Evolutionary conservation across 108 stramenopile species (phyloP).

Genomic region (Pseudonitzschia delicatissima): DNA sequence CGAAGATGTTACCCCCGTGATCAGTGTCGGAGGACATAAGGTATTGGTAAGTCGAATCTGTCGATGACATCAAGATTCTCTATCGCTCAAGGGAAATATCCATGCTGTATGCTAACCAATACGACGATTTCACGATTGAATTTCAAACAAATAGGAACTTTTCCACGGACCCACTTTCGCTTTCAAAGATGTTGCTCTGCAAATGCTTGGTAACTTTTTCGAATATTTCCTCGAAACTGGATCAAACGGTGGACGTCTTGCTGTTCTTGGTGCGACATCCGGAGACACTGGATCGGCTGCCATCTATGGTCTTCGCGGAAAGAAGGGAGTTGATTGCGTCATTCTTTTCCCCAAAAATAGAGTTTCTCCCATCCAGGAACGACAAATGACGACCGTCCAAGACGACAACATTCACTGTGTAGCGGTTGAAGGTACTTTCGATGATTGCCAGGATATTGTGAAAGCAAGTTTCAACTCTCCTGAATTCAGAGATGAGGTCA

Average conservation of each 20-base stretch:
- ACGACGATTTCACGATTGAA: neutral
- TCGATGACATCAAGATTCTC: too few relatives aligned
- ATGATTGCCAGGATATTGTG: slow-evolving; percentile 98
- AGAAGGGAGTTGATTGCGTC: slow-evolving; percentile 95
- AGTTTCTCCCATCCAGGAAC: slow-evolving; percentile 93
- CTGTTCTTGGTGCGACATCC: slow-evolving; percentile 93
- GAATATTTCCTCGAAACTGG: slow-evolving; percentile 96
- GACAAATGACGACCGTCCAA: slow-evolving; percentile 97
- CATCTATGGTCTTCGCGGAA: slow-evolving; percentile 97
- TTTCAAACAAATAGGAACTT: slow-evolving; percentile 70
- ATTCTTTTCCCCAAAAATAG: slow-evolving; percentile 97
- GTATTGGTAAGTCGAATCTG: slow-evolving; percentile 64
- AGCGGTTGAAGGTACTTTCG: slow-evolving; percentile 91
- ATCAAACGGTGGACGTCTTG: slow-evolving; percentile 81
- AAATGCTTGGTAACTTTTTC: slow-evolving; percentile 99
- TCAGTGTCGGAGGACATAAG: slow-evolving; percentile 70
- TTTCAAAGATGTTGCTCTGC: slow-evolving; percentile 99
- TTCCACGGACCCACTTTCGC: slow-evolving; percentile 99
- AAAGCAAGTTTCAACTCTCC: slow-evolving; percentile 92
- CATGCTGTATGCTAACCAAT: neutral
- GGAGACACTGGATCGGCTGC: slow-evolving; percentile 97
- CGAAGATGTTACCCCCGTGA: slow-evolving; percentile 89
- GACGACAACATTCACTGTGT: slow-evolving; percentile 97
- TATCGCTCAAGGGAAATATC: neutral
- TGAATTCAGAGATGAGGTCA: slow-evolving; percentile 84